Base-by-base conservation (phyloP, 495 filamentous ascomycete genomes). In the Aspergillus baeticus region DNA sequence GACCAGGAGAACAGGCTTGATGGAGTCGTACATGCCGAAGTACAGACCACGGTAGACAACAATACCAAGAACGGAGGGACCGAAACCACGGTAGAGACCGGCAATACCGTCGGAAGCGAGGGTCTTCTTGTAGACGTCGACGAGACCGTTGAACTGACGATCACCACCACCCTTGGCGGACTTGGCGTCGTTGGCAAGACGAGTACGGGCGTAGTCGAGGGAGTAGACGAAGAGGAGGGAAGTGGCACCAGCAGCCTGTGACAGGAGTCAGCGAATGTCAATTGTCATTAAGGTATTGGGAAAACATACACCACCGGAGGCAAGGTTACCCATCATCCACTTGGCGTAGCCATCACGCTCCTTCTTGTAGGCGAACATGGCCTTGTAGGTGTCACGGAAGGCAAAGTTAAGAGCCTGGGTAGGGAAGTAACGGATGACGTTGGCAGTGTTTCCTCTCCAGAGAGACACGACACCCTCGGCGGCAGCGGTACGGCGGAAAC, bases 391-490 rank as follows among this genome's bases (percentile, higher is more conserved):
- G 77, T 98, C 94, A 81, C 95, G 95, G 94, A 98, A 98, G 70
- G 94, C 94, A 75, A 98, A 98, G 91, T 98, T 98, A 72, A 98
- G 81, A 63, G 94, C 94, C 86, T 98, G 94, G 71, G 94, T 98
- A 62, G 94, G 94, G 90, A 98, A 98, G 85, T 98, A 98, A 87
- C 94, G 95, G 83, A 98, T 96, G 79, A 98, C 94, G 87, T 98
- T 98, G 89, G 94, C 94, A 70, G 94, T 98, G 88, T 98, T 98
- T 80, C 94, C 94, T 85, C 94, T 84, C 94, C 94, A 98, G 64
- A 98, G 83, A 51, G 94, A 89, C 69, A 91, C 84, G 59, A 85
- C 69, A 77, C 81, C 81, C 82, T 98, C 94, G 56, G 87, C 78
- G 65, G 82, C 82, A 63, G 81, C 84, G 63, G 95, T 98, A 75